A percentile compares a stretch with the other conserved stretches of the same genome.
phyloP scores from a whole-genome alignment of 2,329 filamentous ascomycete genomes.

The Aphanocladium album region DNA sequence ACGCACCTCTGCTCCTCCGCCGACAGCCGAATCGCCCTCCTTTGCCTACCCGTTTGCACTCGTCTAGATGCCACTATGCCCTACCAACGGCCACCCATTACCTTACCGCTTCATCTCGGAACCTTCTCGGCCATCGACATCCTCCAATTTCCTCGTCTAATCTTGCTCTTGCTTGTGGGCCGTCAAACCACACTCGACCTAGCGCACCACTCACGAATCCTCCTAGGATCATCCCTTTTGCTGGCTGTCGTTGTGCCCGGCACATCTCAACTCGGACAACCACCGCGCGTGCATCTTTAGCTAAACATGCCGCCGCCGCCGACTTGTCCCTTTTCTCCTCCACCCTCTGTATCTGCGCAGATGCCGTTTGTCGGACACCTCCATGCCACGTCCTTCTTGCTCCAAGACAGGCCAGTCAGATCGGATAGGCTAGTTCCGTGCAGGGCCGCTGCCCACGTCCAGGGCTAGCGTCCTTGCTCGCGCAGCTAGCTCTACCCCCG shows the following conservation, averaged over 20 bases:
- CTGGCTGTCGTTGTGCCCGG: too few species aligned
- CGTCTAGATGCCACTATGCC: background rate
- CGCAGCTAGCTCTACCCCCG: background rate
- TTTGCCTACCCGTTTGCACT: background rate
- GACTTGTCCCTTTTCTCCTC: background rate
- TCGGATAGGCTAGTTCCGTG: constrained; percentile 4
- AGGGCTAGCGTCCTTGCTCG: background rate
- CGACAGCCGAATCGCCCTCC: background rate
- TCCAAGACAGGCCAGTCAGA: background rate
- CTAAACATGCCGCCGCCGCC: too few species aligned
- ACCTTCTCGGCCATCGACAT: background rate
- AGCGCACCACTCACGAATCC: background rate
- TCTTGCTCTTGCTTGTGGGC: background rate
- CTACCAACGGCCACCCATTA: background rate
- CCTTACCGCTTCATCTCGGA: background rate
- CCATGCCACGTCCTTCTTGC: background rate
- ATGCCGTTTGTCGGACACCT: background rate
- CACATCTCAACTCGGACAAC: too few species aligned
- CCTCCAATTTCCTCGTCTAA: background rate
- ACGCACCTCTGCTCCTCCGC: background rate
- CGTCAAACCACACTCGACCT: background rate
- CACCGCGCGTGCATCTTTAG: too few species aligned
- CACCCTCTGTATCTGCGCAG: background rate
- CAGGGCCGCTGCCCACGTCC: background rate
- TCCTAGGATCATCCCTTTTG: background rate